Conservation (phyloP, 1,139 yeast genomes). For the Yamadazyma kanchanaburiensis region DNA sequence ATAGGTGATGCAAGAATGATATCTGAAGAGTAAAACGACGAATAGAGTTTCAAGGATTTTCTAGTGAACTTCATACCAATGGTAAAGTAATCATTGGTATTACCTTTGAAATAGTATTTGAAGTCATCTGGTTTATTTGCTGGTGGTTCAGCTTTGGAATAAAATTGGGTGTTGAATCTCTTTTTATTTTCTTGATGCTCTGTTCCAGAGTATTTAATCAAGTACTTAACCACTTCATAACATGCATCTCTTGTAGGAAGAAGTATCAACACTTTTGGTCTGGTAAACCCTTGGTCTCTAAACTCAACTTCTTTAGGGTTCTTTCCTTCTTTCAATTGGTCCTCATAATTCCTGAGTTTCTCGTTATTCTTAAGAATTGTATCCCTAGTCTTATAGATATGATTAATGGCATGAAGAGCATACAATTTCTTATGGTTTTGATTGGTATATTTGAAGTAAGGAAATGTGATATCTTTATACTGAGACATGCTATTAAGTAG, state of each 20-base stretch:
- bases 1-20: conserved; percentile 88
- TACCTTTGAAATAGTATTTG: conserved; percentile 76
- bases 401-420: conserved; percentile 73
- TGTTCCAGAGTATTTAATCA: conserved; percentile 63
- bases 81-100: conserved; percentile 88
- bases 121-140: conserved; percentile 80
- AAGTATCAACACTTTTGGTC: conserved; percentile 82
- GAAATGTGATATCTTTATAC: conserved; percentile 70
- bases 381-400: conserved; percentile 83
- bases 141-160: conserved; percentile 50
- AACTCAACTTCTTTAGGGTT: conserved; percentile 52
- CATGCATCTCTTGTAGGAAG: conserved; percentile 85
- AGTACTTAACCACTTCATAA: conserved; percentile 59
- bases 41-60: conserved; percentile 77
- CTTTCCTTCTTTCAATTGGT: conserved; percentile 38
- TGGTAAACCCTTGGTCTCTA: conserved; percentile 92
- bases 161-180: conserved; percentile 71
- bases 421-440: conserved; percentile 62
- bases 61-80: conserved; percentile 87
- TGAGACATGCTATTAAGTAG: conserved; percentile 60
- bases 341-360: conserved; percentile 46
- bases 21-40: conserved; percentile 84
- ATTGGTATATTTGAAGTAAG: conserved; percentile 42
- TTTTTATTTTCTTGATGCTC: conserved; percentile 79
- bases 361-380: conserved; percentile 71